Evolutionary conservation across 2,329 filamentous ascomycete species (phyloP), one percentile per base, ranked within the genome.

Genomic region (Aspergillus glaucus): DNA sequence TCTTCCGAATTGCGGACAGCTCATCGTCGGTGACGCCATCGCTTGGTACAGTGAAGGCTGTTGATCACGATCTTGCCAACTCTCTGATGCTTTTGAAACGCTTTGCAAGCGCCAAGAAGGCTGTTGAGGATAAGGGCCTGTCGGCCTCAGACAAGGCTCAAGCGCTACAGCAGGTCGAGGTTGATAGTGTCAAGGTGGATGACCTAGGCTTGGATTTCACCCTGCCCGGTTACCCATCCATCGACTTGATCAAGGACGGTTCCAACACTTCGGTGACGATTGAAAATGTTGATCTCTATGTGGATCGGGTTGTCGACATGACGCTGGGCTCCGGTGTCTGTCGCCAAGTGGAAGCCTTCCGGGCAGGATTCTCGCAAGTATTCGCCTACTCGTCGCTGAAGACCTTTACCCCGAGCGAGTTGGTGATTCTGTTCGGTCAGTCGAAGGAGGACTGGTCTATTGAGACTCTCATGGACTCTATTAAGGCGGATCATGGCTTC

Each of bases 401-500:
- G 56, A 89, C 93, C 0, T 98, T 98, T 64, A 98, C 93, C 0
- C 91, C 94, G 0, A 89, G 89, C 59, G 94, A 98, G 68, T 78
- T 98, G 26, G 92, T 96, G 37, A 92, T 91, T 75, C 79, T 98
- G 22, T 98, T 97, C 72, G 93, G 93, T 15, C 83, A 86, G 50
- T 84, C 89, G 4, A 88, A 97, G 6, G 93, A 98, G 65, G 93
- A 98, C 67, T 98, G 93, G 93, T 89, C 88, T 19, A 84, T 98
- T 56, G 92, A 97, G 67, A 98, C 93, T 51, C 81, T 98, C 37
- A 94, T 94, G 81, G 93, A 98, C 64, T 96, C 92, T 0, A 92
- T 98, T 74, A 98, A 98, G 74, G 93, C 93, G 24, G 93, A 98
- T 61, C 93, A 98, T 65, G 93, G 93, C 7, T 98, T 88, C 75